These are phyloP conservation scores for Aspergillus candidus DNA, from an alignment of 2,329 filamentous ascomycete species.

Conservation along the genomic window DNA sequence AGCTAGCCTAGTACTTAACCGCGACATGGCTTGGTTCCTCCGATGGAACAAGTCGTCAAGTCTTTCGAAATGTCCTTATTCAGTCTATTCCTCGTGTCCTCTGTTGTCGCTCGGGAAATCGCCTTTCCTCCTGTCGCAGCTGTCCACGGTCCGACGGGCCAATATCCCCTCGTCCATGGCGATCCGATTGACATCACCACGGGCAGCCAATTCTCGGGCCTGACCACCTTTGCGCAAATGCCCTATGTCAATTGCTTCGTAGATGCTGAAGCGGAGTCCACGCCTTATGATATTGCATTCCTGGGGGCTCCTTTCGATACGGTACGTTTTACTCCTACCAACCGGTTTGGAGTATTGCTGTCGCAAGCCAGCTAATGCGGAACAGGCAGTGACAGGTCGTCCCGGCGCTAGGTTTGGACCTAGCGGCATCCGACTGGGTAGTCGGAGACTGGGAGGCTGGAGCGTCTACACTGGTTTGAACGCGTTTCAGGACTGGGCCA, in stretches of 20 bases:
- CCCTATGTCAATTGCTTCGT: slow-evolving; percentile 28
- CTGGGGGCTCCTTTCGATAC: slow-evolving; percentile 50
- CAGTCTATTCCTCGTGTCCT: not conserved
- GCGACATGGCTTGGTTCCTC: too few species aligned
- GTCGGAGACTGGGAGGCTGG: slow-evolving; percentile 44
- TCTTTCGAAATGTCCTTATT: not conserved
- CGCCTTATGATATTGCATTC: slow-evolving; percentile 37
- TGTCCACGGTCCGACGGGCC: slow-evolving; percentile 11
- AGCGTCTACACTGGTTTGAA: slow-evolving; percentile 47
- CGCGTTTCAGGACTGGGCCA: slow-evolving; percentile 44
- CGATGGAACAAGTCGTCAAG: not conserved
- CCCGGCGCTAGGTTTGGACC: slow-evolving; percentile 51
- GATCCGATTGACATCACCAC: slow-evolving; percentile 38
- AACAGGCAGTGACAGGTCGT: slow-evolving; percentile 41
- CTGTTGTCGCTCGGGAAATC: slow-evolving; percentile 17
- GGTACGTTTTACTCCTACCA: slow-evolving; percentile 11
- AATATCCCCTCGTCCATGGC: slow-evolving; percentile 13
- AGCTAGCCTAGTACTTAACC: too few species aligned
- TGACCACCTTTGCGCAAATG: slow-evolving; percentile 31
- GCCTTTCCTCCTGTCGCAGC: slow-evolving; percentile 24
- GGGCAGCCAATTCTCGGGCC: slow-evolving; percentile 38
- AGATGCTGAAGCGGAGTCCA: slow-evolving; percentile 10
- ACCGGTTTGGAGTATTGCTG: too few species aligned
- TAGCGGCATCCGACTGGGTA: slow-evolving; percentile 46
- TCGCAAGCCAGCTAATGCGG: not conserved